A percentile compares a stretch with the other conserved stretches of the same genome.
These are phyloP conservation scores for Cymbopogon citratus DNA, from an alignment of 176 grass and related monocot genomes.

Conservation along the genomic window DNA sequence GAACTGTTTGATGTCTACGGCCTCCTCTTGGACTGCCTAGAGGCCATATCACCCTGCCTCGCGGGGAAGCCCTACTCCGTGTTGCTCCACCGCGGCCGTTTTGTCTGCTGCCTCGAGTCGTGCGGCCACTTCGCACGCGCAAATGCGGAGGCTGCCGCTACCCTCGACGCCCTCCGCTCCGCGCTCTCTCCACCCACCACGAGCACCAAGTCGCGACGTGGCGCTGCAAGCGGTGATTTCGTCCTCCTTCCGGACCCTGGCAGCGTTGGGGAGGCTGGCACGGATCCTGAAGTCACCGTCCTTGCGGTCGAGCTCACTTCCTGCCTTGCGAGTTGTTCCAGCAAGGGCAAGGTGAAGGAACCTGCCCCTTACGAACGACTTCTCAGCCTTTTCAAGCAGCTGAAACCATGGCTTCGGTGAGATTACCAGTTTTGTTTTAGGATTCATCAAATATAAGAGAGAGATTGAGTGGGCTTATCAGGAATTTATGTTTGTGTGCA, in stretches of 20 bases:
- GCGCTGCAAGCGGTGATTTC: conserved; percentile 2
- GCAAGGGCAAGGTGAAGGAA: conserved; percentile 51
- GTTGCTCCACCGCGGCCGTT: conserved; percentile 54
- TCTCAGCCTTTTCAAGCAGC: conserved; percentile 39
- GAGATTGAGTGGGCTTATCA: neutral
- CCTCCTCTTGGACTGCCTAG: conserved; percentile 60
- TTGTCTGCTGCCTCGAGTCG: conserved; percentile 50
- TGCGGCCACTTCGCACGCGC: conserved; percentile 47
- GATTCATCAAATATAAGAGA: neutral
- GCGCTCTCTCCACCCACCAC: conserved; percentile 30
- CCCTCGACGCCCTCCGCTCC: conserved; percentile 47
- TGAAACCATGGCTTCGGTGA: conserved; percentile 73
- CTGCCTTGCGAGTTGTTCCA: conserved; percentile 52
- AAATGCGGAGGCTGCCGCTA: conserved; percentile 42
- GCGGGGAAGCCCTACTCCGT: conserved; percentile 72
- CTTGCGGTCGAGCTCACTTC: conserved; percentile 52
- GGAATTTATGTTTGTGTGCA: conserved; percentile 32
- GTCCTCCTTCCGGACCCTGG: conserved; percentile 40
- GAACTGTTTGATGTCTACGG: conserved; percentile 59
- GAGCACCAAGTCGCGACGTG: conserved; percentile 33
- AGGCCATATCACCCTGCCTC: conserved; percentile 54
- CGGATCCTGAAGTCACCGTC: conserved; percentile 48
- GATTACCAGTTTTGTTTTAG: neutral
- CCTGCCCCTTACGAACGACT: conserved; percentile 44
- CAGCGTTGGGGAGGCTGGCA: conserved; percentile 32